A percentile compares a stretch with the other conserved stretches of the same genome.
These are phyloP conservation scores for Aspergillus ochraceus DNA, from an alignment of 2,329 filamentous ascomycete species.

Conservation along the genomic window DNA sequence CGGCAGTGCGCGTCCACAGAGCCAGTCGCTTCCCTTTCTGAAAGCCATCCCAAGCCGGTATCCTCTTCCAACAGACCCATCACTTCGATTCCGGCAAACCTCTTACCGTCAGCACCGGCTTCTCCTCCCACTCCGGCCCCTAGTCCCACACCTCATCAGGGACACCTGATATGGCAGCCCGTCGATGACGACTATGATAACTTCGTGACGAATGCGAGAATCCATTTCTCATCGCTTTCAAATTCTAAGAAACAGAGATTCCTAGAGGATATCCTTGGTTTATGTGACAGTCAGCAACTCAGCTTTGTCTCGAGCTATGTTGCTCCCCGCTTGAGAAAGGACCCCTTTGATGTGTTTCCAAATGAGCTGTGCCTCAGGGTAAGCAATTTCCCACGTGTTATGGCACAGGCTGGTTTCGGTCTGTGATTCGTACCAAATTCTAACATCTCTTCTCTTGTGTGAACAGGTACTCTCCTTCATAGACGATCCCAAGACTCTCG, in stretches of 20 bases:
- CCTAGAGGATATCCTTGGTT: slow-evolving; percentile 82
- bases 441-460: neutral
- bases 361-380: slow-evolving; percentile 90
- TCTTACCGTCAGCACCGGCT: slow-evolving; percentile 64
- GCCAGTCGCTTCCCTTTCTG: slow-evolving; percentile 23
- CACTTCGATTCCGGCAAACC: slow-evolving; percentile 57
- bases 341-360: slow-evolving; percentile 88
- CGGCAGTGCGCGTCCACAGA: slow-evolving; percentile 32
- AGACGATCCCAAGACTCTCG: slow-evolving; percentile 91
- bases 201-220: slow-evolving; percentile 74
- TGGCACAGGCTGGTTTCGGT: neutral
- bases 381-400: slow-evolving; percentile 35
- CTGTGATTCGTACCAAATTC: neutral
- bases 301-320: slow-evolving; percentile 97
- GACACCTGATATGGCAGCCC: slow-evolving; percentile 52
- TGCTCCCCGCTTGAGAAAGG: slow-evolving; percentile 89
- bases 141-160: slow-evolving; percentile 63
- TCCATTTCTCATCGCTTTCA: slow-evolving; percentile 76
- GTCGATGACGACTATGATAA: slow-evolving; percentile 71
- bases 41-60: slow-evolving; percentile 39
- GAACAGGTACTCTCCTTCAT: slow-evolving; percentile 87
- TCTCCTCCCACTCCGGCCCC: slow-evolving; percentile 68
- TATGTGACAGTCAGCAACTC: slow-evolving; percentile 92
- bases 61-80: slow-evolving; percentile 52
- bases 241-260: slow-evolving; percentile 75